phyloP scores from a whole-genome alignment of 1,284 basidiomycete genomes.

The Fomitopsis schrenkii region DNA sequence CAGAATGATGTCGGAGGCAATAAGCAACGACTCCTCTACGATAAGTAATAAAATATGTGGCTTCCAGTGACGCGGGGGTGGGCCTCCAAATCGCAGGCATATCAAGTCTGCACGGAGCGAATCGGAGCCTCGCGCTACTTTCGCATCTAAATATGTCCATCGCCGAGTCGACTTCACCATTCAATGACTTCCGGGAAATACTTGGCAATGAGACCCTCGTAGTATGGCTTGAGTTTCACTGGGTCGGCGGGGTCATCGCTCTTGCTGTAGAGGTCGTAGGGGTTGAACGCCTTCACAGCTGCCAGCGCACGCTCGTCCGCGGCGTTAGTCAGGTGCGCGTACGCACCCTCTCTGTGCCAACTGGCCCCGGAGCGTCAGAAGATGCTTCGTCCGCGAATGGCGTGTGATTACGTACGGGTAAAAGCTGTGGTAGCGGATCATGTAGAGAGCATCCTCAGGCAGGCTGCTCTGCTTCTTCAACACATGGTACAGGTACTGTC shows the following conservation, averaged over 20 bases:
- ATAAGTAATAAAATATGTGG: background rate
- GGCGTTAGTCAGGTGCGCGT: constrained; percentile 72
- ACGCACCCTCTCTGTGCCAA: constrained; percentile 88
- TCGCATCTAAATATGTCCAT: background rate
- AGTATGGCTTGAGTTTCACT: constrained; percentile 75
- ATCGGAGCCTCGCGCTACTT: background rate
- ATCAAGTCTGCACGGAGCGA: background rate
- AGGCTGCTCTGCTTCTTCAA: constrained; percentile 77
- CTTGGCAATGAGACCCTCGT: constrained; percentile 76
- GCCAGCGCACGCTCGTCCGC: constrained; percentile 59
- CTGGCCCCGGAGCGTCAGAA: constrained; percentile 22
- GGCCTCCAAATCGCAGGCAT: background rate
- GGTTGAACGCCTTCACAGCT: constrained; percentile 79
- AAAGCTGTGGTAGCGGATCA: constrained; percentile 94
- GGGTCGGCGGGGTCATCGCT: constrained; percentile 67
- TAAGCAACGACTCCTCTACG: background rate
- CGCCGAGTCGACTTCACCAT: constrained; percentile 46
- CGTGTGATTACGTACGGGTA: constrained; percentile 56
- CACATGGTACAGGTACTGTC: constrained; percentile 73
- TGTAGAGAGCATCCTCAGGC: constrained; percentile 79
- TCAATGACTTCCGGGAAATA: constrained; percentile 79
- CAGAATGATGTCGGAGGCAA: too few relatives aligned
- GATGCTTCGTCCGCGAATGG: background rate
- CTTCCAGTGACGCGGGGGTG: background rate
- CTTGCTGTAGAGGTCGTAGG: constrained; percentile 91